phyloP scores from a whole-genome alignment of 768 basidiomycete genomes.

The Termitomyces sp. region DNA sequence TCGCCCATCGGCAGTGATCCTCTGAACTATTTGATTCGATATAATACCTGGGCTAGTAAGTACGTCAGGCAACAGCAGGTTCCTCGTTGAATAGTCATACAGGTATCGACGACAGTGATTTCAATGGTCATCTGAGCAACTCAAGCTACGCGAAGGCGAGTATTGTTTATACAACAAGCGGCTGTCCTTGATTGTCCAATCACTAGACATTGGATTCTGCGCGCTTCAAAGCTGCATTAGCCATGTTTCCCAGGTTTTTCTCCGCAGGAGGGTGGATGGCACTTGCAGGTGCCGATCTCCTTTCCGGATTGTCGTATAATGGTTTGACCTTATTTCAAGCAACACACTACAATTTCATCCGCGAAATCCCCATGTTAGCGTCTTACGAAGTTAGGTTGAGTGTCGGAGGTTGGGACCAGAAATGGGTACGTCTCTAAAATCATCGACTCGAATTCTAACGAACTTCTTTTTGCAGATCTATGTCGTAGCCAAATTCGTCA shows the following conservation, averaged over 20 bases:
- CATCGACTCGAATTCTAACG: not conserved
- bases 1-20: slow-evolving; percentile 54
- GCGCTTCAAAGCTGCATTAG: slow-evolving; percentile 42
- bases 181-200: not conserved
- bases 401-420: slow-evolving; percentile 65
- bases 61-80: slow-evolving; percentile 8
- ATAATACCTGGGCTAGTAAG: slow-evolving; percentile 53
- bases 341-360: slow-evolving; percentile 63
- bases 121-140: slow-evolving; percentile 73
- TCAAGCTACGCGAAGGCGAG: slow-evolving; percentile 72
- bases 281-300: slow-evolving; percentile 38
- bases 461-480: slow-evolving; percentile 40
- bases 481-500: slow-evolving; percentile 57
- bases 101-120: slow-evolving; percentile 72
- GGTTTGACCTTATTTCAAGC: slow-evolving; percentile 25
- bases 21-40: slow-evolving; percentile 35
- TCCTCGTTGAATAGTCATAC: not conserved
- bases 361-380: slow-evolving; percentile 61
- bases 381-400: slow-evolving; percentile 55
- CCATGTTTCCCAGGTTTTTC: slow-evolving; percentile 51
- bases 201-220: slow-evolving; percentile 37
- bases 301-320: slow-evolving; percentile 18
- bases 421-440: slow-evolving; percentile 45
- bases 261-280: slow-evolving; percentile 57
- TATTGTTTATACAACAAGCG: not conserved